Evolutionary conservation across 2,329 filamentous ascomycete species (phyloP).

Genomic region (Trichoderma semiorbis): DNA sequence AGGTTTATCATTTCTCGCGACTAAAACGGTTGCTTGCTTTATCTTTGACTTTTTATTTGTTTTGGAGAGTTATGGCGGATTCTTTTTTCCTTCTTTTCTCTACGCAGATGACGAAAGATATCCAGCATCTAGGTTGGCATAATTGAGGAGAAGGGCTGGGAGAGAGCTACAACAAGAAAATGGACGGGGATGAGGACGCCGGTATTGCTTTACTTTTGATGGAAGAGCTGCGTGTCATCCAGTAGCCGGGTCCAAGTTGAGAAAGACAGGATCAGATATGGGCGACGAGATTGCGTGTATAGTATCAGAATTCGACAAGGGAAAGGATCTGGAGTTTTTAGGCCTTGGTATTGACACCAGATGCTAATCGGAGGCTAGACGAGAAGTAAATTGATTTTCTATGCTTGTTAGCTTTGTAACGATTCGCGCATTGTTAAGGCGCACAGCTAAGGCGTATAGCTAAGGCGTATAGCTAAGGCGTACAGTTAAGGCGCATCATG

Average conservation of each 20-base stretch:
- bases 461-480: not conserved
- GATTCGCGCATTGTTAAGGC: not conserved
- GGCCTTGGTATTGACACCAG: conserved; percentile 15
- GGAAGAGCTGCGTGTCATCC: not conserved
- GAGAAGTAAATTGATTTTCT: conserved; percentile 7
- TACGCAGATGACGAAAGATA: conserved; percentile 9
- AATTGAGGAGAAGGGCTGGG: conserved; percentile 11
- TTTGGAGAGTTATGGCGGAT: conserved; percentile 13
- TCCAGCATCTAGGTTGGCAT: conserved; percentile 17
- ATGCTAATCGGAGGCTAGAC: conserved; percentile 3
- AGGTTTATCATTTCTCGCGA: conserved; percentile 12
- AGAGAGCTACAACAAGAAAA: not conserved
- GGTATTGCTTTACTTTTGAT: not conserved
- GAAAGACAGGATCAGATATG: conserved; percentile 6
- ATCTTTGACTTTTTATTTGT: not conserved
- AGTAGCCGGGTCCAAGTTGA: conserved; percentile 5
- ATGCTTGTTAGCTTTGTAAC: not conserved
- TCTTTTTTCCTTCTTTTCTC: not conserved
- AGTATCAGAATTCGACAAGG: conserved; percentile 12
- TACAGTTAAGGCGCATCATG: not conserved
- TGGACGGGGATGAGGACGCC: not conserved
- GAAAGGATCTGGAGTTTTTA: conserved; percentile 18
- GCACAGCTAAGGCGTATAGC: too few relatives aligned
- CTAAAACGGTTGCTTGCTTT: not conserved
- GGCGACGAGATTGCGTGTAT: conserved; percentile 10